Evolutionary conservation across 352 stramenopile species (phyloP), one percentile per base, ranked within the genome.

Genomic region (Phytophthora sansomeana): DNA sequence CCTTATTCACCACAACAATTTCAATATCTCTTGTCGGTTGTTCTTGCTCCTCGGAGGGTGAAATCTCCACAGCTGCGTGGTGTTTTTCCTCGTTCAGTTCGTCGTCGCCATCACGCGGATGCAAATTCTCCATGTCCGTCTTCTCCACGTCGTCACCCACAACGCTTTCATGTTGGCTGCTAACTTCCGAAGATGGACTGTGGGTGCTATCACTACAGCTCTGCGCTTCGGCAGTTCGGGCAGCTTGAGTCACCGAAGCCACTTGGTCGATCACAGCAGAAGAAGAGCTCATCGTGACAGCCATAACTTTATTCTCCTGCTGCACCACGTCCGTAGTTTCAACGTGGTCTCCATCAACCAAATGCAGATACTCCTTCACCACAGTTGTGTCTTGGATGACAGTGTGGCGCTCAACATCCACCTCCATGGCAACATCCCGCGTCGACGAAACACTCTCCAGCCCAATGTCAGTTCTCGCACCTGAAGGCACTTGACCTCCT

Each of bases 301-400:
- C 35, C 19, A 56, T 30, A 0, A 47, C 7, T 9, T 48, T 49
- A 1, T 55, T 39, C 5, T 35, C 8, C 19, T 67, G 26, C 42
- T 50, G 26, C 14, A 9, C 17, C 9, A 43, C 5, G 6, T 52
- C 36, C 3, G 53, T 48, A 9, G 16, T 38, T 13, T 58, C 39
- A n/a, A 42, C 6, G 16, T 13, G 8, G 3, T 46, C 33, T 57
- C 26, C 55, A 46, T 60, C 56, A 43, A 10, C 30, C 0, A 17
- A 11, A 17, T 57, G 41, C 5, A 16, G 26, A 17, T 44, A 61
- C 17, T 63, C 24, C 43, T 61, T 52, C 4, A 63, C 61, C 11
- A 61, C 61, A 7, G 41, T 54, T 16, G 44, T 68, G 14, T 67
- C 54, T n/a, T 39, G 29, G 47, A 58, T 19, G 5, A 58, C 19